Base-by-base conservation (phyloP, 441 rosid genomes). In the Hura crepitans region DNA sequence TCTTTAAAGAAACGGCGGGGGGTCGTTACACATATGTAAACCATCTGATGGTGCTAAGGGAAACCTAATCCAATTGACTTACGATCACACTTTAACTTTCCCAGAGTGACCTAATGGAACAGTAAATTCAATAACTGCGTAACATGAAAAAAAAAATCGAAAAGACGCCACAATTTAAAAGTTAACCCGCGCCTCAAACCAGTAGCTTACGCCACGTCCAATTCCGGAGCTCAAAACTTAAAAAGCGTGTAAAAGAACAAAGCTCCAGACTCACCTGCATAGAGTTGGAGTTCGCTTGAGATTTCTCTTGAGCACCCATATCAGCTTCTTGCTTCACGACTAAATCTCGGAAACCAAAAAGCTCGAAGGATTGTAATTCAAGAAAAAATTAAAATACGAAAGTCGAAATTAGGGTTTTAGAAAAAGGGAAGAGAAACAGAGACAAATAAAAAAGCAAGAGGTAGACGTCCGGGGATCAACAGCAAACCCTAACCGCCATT, bases 271-370 rank as follows among this genome's bases (percentile, higher is more conserved):
- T 75, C 10, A 92, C 99, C 97, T 95, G 99, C 96, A 92, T 84
- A 85, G 92, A 77, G 84, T 85, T 88, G 73, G 91, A 70, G 79
- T 83, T 86, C 55, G 86, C 73, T 73, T 89, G 88, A 10, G 92
- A 85, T 80, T 90, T 95, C 77, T 92, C 98, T 63, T 80, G 91
- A 47, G 86, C 92, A 83, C 96, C 97, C 99, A 95, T 95, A 75
- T 67, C 80, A 68, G 69, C 49, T 74, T 59, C 63, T 56, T 72
- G 31, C 71, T 64, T 77, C 62, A 68, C 61, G 70, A 74, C 72
- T 73, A 80, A 69, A 80, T 68, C 56, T n/a, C 72, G 74, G 74
- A 75, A 42, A 57, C 13, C 62, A 35, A 35, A 59, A 42, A 6
- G 8, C 37, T 59, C 63, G 25, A 15, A 57, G 30, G 31, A 25